These are phyloP conservation scores for Trypanosoma avium DNA, from an alignment of 208 protist genomes.

Conservation along the genomic window DNA sequence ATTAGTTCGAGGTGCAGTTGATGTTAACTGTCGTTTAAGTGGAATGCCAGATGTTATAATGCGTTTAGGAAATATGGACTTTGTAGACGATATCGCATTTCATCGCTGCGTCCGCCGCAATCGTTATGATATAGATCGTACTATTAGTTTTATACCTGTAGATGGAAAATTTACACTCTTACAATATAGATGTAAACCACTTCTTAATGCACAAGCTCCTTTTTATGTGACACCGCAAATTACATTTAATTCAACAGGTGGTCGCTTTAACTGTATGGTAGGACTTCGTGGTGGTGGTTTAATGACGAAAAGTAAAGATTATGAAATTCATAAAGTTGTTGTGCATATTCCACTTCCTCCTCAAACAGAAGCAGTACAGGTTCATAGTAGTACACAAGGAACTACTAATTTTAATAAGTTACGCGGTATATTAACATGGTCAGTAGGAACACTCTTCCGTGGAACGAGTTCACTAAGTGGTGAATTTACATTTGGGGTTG, in stretches of 20 bases:
- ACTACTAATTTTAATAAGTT: conserved; percentile 70
- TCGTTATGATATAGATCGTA: conserved; percentile 71
- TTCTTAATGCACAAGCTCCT: conserved; percentile 38
- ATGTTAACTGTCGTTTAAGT: conserved; percentile 83
- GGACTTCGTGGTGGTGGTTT: conserved; percentile 43
- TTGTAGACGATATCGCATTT: conserved; percentile 81
- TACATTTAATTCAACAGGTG: conserved; percentile 55
- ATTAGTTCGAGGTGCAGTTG: conserved; percentile 67
- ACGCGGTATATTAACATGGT: conserved; percentile 69
- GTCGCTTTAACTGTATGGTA: conserved; percentile 89
- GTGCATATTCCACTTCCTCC: conserved; percentile 72
- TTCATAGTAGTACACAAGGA: conserved; percentile 71
- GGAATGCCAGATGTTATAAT: conserved; percentile 90
- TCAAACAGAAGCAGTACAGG: conserved; percentile 50
- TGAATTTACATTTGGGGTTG: conserved; percentile 54
- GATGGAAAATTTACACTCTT: conserved; percentile 91
- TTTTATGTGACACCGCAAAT: conserved; percentile 93
- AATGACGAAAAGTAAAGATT: conserved; percentile 33
- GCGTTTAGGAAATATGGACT: conserved; percentile 57
- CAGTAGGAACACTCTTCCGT: conserved; percentile 65
- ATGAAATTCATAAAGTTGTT: conserved; percentile 63
- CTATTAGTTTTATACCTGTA: conserved; percentile 85
- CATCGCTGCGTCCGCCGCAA: conserved; percentile 83
- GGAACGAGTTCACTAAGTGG: conserved; percentile 65
- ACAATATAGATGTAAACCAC: conserved; percentile 70